Conservation (phyloP, 129 eudicot genomes). For the Lonicera japonica region DNA sequence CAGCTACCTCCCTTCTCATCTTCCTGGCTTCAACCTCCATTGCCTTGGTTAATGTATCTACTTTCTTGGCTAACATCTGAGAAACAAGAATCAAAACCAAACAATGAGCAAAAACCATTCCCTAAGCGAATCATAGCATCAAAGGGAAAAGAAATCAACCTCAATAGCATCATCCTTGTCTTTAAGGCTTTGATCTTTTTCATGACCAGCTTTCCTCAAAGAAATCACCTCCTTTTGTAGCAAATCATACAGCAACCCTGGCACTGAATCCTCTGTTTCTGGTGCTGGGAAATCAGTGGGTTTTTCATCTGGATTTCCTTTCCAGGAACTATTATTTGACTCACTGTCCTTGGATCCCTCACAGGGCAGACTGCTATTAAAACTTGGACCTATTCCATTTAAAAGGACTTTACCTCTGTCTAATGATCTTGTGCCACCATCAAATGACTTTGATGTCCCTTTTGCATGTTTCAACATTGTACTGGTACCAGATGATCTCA, state of each 20-base stretch:
- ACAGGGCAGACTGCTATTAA: constrained; percentile 49
- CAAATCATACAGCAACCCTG: constrained; percentile 84
- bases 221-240: constrained; percentile 84
- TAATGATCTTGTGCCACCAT: constrained; percentile 79
- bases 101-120: not conserved
- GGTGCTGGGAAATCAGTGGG: constrained; percentile 39
- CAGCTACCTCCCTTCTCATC: constrained; percentile 93
- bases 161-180: constrained; percentile 96
- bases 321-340: constrained; percentile 44
- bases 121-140: constrained; percentile 4
- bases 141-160: constrained; percentile 33
- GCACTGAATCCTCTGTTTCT: constrained; percentile 74
- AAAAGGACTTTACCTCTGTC: constrained; percentile 75
- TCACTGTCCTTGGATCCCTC: constrained; percentile 56
- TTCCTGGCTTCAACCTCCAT: constrained; percentile 94
- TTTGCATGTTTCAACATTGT: constrained; percentile 70
- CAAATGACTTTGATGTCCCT: constrained; percentile 94
- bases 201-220: constrained; percentile 80
- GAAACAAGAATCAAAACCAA: constrained; percentile 9
- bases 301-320: constrained; percentile 62
- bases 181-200: constrained; percentile 95
- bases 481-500: constrained; percentile 64
- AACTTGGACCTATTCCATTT: constrained; percentile 63
- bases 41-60: constrained; percentile 87
- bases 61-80: constrained; percentile 92